Evolutionary conservation across 495 filamentous ascomycete species (phyloP).

Genomic region (Barbatosphaeria neglecta): DNA sequence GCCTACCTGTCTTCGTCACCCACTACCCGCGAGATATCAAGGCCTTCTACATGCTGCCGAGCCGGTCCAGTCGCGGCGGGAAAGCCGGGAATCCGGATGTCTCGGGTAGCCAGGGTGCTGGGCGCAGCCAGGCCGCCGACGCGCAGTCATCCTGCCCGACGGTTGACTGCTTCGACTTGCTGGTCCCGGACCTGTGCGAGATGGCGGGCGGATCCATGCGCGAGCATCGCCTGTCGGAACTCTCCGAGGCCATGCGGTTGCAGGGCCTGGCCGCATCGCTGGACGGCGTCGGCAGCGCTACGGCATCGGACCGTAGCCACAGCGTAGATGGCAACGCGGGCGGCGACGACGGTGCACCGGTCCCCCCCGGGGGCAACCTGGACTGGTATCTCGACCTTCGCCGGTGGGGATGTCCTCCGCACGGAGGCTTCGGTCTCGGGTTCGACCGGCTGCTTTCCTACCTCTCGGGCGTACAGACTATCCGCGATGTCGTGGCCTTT

Average conservation of each 20-base stretch:
- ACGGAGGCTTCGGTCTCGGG: slow-evolving; percentile 89
- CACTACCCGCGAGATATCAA: slow-evolving; percentile 80
- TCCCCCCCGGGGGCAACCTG: slow-evolving; percentile 26
- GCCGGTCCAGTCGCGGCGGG: slow-evolving; percentile 13
- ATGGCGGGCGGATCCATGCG: slow-evolving; percentile 87
- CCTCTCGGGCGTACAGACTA: slow-evolving; percentile 68
- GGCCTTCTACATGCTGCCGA: slow-evolving; percentile 90
- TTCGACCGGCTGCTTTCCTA: slow-evolving; percentile 87
- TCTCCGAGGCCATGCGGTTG: slow-evolving; percentile 60
- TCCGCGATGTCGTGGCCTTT: slow-evolving; percentile 80
- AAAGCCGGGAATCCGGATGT: background rate
- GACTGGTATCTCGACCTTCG: slow-evolving; percentile 94
- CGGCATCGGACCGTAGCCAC: background rate
- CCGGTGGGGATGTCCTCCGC: slow-evolving; percentile 86
- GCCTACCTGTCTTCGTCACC: slow-evolving; percentile 77
- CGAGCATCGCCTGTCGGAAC: slow-evolving; percentile 65
- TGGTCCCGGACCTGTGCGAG: slow-evolving; percentile 82
- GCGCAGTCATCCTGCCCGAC: slow-evolving; percentile 37
- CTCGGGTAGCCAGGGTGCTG: background rate
- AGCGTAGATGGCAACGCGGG: background rate
- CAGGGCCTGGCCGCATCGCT: slow-evolving; percentile 9
- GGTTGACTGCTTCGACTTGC: slow-evolving; percentile 89
- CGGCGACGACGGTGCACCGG: background rate
- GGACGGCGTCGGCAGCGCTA: slow-evolving; percentile 3
- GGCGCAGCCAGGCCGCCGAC: background rate